A percentile compares a stretch with the other conserved stretches of the same genome.
phyloP scores from a whole-genome alignment of 2,329 filamentous ascomycete species.

The Venturia aucupariae region DNA sequence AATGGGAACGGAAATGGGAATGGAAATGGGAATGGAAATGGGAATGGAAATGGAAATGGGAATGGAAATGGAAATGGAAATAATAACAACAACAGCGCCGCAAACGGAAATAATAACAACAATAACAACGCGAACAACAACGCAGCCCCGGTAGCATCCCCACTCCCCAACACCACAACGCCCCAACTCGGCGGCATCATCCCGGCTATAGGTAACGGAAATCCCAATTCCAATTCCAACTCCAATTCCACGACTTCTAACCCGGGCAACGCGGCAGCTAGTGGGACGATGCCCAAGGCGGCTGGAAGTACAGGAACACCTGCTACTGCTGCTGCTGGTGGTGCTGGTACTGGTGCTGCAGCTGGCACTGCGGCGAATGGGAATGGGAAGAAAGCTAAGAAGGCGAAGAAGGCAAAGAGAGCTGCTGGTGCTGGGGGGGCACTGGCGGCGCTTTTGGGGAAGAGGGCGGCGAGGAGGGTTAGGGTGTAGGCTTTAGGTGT shows the following conservation, averaged over 20 bases:
- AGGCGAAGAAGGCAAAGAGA: slow-evolving; percentile 4
- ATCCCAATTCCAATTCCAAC: neutral
- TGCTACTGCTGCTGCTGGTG: neutral
- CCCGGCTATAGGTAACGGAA: neutral
- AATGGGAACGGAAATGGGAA: neutral
- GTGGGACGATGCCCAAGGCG: neutral
- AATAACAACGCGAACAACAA: neutral
- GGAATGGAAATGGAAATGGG: neutral
- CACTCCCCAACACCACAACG: slow-evolving; percentile 3
- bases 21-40: neutral
- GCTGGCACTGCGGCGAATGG: neutral
- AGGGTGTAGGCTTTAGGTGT: neutral
- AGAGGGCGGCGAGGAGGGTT: neutral
- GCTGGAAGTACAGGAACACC: neutral
- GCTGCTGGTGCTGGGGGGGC: neutral
- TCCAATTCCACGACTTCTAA: neutral
- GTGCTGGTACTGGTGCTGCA: neutral
- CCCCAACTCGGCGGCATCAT: neutral
- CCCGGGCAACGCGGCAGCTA: neutral
- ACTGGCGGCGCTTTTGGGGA: neutral
- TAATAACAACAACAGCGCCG: neutral
- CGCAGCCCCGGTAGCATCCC: neutral
- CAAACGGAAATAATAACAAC: neutral
- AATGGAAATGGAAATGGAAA: neutral
- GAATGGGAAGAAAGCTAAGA: slow-evolving; percentile 1